A percentile compares a stretch with the other conserved stretches of the same genome.
Evolutionary conservation across 176 grass and related monocot genomes (phyloP).

Genomic region (Eleusine coracana): DNA sequence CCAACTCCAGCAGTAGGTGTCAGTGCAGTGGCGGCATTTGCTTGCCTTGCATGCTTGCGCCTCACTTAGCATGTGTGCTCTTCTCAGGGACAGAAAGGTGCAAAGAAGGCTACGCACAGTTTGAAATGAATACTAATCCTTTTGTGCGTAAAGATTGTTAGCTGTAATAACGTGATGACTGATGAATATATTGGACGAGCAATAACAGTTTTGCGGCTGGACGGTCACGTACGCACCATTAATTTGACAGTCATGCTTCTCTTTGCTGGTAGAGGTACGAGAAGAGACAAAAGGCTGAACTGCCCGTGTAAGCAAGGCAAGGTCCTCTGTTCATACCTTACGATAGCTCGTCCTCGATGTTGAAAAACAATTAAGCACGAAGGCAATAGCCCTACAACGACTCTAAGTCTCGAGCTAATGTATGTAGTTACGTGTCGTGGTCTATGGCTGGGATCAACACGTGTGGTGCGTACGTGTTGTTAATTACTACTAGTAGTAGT

Average conservation of each 20-base stretch:
- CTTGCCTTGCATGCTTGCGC: background rate
- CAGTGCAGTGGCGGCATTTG: background rate
- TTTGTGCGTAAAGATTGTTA: background rate
- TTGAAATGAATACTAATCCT: background rate
- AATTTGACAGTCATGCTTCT: too few relatives aligned
- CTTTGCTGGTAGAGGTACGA: too few relatives aligned
- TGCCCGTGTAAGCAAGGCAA: background rate
- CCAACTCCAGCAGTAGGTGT: background rate
- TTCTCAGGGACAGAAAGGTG: background rate
- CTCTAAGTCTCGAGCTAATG: background rate
- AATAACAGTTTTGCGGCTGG: background rate
- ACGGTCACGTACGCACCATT: too few relatives aligned
- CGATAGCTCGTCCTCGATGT: background rate
- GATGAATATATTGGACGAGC: background rate
- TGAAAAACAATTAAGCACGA: background rate
- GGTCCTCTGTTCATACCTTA: background rate
- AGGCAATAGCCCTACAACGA: background rate
- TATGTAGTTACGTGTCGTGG: background rate
- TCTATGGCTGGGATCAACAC: background rate
- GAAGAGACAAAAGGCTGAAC: too few relatives aligned
- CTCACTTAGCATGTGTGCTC: background rate
- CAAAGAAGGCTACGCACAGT: background rate
- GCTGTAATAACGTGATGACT: background rate
- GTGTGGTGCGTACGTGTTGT: background rate
- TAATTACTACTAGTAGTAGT: background rate